A percentile compares a stretch with the other conserved stretches of the same genome.
Evolutionary conservation across 495 filamentous ascomycete species (phyloP).

Genomic region (Xylaria intraflava): DNA sequence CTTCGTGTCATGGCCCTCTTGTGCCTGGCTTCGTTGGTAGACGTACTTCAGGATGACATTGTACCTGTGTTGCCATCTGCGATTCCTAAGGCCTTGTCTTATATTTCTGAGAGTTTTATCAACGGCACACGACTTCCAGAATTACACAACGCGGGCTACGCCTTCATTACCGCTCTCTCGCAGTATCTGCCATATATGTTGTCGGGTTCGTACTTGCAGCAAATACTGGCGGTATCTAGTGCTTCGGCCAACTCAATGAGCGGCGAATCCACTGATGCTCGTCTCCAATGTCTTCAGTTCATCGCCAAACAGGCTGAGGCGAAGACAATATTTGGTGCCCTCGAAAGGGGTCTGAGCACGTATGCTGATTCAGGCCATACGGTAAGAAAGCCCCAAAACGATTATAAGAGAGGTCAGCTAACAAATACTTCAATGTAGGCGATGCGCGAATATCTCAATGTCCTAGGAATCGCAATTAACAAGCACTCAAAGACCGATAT

Average conservation of each 20-base stretch:
- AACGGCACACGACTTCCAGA: constrained; percentile 46
- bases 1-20: constrained; percentile 77
- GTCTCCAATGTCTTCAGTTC: constrained; percentile 60
- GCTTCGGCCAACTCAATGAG: constrained; percentile 56
- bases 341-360: constrained; percentile 63
- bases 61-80: constrained; percentile 74
- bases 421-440: constrained; percentile 39
- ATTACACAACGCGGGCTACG: constrained; percentile 75
- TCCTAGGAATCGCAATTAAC: constrained; percentile 62
- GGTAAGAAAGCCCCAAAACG: constrained; percentile 35
- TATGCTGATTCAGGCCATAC: constrained; percentile 52
- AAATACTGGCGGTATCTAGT: constrained; percentile 60
- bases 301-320: constrained; percentile 67
- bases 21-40: constrained; percentile 79
- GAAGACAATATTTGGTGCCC: constrained; percentile 55
- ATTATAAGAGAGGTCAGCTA: constrained; percentile 13
- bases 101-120: constrained; percentile 57
- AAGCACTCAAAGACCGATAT: constrained; percentile 69
- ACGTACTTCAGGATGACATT: constrained; percentile 76
- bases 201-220: constrained; percentile 61
- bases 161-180: constrained; percentile 69
- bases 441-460: constrained; percentile 56
- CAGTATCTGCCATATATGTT: constrained; percentile 83
- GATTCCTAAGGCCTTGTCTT: constrained; percentile 60
- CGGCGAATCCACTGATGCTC: constrained; percentile 53